Evolutionary conservation across 2,329 filamentous ascomycete species (phyloP), one percentile per base, ranked within the genome.

Genomic region (Sporothrix pallida): DNA sequence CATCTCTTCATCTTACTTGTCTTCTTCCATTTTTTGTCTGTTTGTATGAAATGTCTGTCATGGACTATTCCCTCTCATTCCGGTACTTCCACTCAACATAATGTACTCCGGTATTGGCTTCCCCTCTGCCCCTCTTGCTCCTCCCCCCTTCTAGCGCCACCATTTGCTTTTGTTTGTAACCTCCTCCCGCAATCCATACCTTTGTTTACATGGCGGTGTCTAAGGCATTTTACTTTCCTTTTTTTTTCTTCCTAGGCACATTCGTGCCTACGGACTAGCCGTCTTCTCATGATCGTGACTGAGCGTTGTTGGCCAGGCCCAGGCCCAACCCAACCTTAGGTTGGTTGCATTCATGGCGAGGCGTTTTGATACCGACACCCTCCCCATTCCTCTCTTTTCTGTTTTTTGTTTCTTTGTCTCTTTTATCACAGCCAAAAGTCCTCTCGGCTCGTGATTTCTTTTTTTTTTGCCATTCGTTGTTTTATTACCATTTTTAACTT

Each of bases 401-500:
- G 10, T 23, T 10, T 31, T 3, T 26, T 42, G 17, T 52, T 20
- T 50, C 48, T 4, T 37, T 4, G 7, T 20, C 26, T 31, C 42
- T 23, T 37, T 54, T 42, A 46, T 31, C 13, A 60, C 48, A 17
- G 15, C 37, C 54, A 60, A 17, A 20, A n/a, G 31, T 60, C 1
- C n/a, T 71, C 50, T 70, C 37, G 48, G 31, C 15, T 20, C 54
- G n/a, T 71, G 20, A 20, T 71, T 71, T 48, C 54, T 31, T 71
- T 68, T 31, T 71, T 68, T 48, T 46, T 54, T 37, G 3, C 8
- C 17, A 7, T 50, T 20, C 13, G 3, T 23, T 71, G 54, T 73
- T 70, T 60, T 58, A 70, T 54, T 56, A 50, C 20, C 46, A 50
- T 65, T 56, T 46, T 42, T 50, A 42, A 69, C 20, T 8, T 8